Evolutionary conservation across 495 filamentous ascomycete genomes (phyloP).

Genomic region (Podospora anserina): DNA sequence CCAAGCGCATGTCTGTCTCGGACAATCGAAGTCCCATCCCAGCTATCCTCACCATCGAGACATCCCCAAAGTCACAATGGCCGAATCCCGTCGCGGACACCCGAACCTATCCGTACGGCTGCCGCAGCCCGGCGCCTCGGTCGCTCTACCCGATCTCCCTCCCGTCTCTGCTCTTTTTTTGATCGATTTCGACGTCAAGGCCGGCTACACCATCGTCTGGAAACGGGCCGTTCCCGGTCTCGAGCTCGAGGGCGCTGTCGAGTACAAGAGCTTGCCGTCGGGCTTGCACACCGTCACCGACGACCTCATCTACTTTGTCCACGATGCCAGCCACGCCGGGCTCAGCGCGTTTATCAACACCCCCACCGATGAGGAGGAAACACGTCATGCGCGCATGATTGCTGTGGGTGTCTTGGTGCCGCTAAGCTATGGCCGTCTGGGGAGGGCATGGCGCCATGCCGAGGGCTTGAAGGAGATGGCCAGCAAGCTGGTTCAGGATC

Average conservation of each 20-base stretch:
- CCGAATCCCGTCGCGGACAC: conserved; percentile 50
- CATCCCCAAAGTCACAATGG: conserved; percentile 36
- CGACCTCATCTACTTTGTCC: conserved; percentile 91
- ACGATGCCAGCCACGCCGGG: conserved; percentile 73
- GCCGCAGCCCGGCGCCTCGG: conserved; percentile 28
- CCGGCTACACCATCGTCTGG: conserved; percentile 85
- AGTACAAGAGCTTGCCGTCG: conserved; percentile 91
- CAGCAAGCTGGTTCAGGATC: conserved; percentile 52
- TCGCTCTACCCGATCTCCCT: conserved; percentile 56
- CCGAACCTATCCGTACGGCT: conserved; percentile 48
- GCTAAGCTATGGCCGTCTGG: conserved; percentile 79
- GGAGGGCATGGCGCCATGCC: conserved; percentile 87
- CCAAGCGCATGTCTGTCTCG: not conserved
- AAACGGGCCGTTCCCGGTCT: conserved; percentile 68
- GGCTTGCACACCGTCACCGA: conserved; percentile 84
- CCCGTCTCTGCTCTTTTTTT: conserved; percentile 80
- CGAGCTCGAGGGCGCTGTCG: conserved; percentile 81
- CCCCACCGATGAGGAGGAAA: conserved; percentile 66
- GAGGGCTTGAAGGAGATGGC: conserved; percentile 71
- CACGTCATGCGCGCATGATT: conserved; percentile 88
- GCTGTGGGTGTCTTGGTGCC: conserved; percentile 87
- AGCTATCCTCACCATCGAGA: not conserved
- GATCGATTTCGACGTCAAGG: conserved; percentile 81
- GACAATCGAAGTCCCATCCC: not conserved
- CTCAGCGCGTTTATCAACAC: conserved; percentile 89